Percentiles rank a stretch among this genome's conserved stretches.
Conservation (phyloP, 2,329 filamentous ascomycete genomes). For the Endothia cerciana region DNA sequence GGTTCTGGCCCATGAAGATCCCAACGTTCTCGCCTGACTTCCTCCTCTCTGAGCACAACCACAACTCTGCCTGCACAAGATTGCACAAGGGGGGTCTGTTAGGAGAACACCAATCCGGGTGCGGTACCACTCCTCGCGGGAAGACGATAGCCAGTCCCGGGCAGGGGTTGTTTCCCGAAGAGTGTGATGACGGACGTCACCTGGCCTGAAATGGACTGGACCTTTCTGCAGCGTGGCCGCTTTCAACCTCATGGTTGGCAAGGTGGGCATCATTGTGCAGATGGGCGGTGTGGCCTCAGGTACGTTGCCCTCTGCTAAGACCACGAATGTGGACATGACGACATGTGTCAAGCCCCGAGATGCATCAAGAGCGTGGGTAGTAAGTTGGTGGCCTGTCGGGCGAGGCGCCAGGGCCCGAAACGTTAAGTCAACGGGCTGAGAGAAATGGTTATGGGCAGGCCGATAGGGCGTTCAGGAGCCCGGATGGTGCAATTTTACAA, state of each 20-base stretch:
- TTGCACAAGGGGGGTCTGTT: conserved; percentile 8
- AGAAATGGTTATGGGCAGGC: neutral
- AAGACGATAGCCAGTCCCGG: neutral
- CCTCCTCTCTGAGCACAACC: neutral
- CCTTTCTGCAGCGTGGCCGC: conserved; percentile 9
- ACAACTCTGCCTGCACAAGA: neutral
- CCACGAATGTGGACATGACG: neutral
- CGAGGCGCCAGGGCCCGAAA: neutral
- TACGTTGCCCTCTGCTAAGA: neutral
- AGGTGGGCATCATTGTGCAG: conserved; percentile 6
- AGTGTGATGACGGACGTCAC: neutral
- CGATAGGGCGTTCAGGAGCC: neutral
- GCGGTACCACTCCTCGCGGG: neutral
- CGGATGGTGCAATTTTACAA: conserved; percentile 3
- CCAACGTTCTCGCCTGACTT: neutral
- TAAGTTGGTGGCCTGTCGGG: neutral
- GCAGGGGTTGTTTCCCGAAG: conserved; percentile 12
- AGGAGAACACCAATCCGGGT: neutral
- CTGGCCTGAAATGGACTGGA: conserved; percentile 16
- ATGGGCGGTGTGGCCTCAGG: conserved; percentile 1
- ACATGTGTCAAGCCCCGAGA: neutral
- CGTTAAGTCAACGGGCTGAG: neutral
- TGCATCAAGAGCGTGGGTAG: neutral
- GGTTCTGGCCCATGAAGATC: neutral
- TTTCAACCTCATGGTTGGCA: neutral